Percentiles rank a stretch among this genome's conserved stretches.
Evolutionary conservation across 1,139 yeast species (phyloP).

Genomic region (Nadsonia commutata): DNA sequence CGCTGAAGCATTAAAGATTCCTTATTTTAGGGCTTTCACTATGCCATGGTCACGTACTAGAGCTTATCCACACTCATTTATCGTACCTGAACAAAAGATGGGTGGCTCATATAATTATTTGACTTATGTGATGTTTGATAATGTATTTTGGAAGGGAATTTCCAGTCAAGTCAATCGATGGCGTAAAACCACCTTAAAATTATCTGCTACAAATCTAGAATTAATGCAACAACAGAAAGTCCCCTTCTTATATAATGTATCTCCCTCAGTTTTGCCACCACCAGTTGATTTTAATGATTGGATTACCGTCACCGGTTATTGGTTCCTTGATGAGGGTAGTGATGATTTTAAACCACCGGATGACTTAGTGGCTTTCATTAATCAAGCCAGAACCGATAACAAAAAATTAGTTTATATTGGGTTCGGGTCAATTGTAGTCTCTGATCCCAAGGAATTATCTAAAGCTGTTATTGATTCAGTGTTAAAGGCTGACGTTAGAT

Average conservation of each 20-base stretch:
- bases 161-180: constrained; percentile 79
- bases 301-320: constrained; percentile 88
- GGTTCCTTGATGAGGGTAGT: constrained; percentile 63
- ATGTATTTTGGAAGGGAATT: constrained; percentile 86
- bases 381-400: constrained; percentile 40
- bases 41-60: constrained; percentile 98
- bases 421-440: constrained; percentile 88
- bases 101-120: constrained; percentile 88
- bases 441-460: constrained; percentile 66
- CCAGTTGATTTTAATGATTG: constrained; percentile 89
- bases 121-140: constrained; percentile 86
- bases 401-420: constrained; percentile 82
- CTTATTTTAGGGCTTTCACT: constrained; percentile 88
- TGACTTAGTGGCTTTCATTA: constrained; percentile 45
- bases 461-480: constrained; percentile 70
- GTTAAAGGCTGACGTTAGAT: constrained; percentile 60
- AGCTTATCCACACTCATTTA: constrained; percentile 91
- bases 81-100: constrained; percentile 83
- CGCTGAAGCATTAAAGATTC: constrained; percentile 80
- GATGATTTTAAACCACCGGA: constrained; percentile 46
- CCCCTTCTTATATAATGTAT: constrained; percentile 80
- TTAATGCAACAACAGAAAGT: constrained; percentile 60
- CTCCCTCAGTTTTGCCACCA: constrained; percentile 81
- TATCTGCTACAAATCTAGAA: constrained; percentile 57
- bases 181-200: constrained; percentile 53